These are phyloP conservation scores for Arabidopsis thaliana DNA, from an alignment of 345 rosid species.

Conservation along the genomic window DNA sequence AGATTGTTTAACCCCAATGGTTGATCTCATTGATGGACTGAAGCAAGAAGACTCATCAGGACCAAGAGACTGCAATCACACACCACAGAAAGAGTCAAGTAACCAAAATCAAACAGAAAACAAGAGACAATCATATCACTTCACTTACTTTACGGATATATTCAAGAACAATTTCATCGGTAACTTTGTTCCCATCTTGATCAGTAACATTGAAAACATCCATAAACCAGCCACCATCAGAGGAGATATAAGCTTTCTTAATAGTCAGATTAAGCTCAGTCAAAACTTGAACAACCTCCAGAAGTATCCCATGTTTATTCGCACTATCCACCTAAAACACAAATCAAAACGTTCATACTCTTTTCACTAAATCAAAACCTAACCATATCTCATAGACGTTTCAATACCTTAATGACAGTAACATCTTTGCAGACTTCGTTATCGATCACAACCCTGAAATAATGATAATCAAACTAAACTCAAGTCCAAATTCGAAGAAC, in stretches of 20 bases:
- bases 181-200: slow-evolving; percentile 84
- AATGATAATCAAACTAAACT: not conserved
- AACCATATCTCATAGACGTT: not conserved
- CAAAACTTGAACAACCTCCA: slow-evolving; percentile 89
- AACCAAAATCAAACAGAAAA: not conserved
- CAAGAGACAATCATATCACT: slow-evolving; percentile 1
- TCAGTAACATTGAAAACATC: slow-evolving; percentile 94
- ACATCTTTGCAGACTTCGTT: slow-evolving; percentile 81
- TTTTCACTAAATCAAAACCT: slow-evolving; percentile 1
- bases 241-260: slow-evolving; percentile 88
- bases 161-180: slow-evolving; percentile 69
- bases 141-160: slow-evolving; percentile 72
- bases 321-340: slow-evolving; percentile 85
- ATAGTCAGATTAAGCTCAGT: slow-evolving; percentile 87
- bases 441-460: slow-evolving; percentile 83
- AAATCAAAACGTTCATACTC: not conserved
- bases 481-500: not conserved
- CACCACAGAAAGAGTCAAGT: slow-evolving; percentile 3
- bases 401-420: slow-evolving; percentile 67
- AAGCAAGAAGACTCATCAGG: slow-evolving; percentile 64
- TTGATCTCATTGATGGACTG: slow-evolving; percentile 61
- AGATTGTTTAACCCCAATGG: slow-evolving; percentile 67
- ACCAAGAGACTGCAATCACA: slow-evolving; percentile 69
- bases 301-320: slow-evolving; percentile 86
- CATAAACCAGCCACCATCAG: slow-evolving; percentile 99